Percentiles rank a stretch among this genome's conserved stretches.
Evolutionary conservation across 1,284 basidiomycete species (phyloP).

Genomic region (Ceratobasidium papillatum): DNA sequence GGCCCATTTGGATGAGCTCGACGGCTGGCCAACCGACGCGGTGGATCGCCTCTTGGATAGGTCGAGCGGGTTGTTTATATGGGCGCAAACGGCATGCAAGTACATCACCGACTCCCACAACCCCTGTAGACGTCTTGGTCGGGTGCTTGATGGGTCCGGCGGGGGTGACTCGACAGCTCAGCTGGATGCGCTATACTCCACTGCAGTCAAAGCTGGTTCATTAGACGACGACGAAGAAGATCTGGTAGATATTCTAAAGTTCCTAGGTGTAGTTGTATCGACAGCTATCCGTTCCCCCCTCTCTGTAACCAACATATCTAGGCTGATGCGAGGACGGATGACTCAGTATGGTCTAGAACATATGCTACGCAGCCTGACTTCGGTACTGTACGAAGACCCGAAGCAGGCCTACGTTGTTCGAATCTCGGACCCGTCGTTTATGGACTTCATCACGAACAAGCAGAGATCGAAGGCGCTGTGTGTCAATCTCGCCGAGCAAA

Average conservation of each 20-base stretch:
- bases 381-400: slow-evolving; percentile 22
- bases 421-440: slow-evolving; percentile 34
- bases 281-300: slow-evolving; percentile 14
- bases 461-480: slow-evolving; percentile 3
- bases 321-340: background rate
- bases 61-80: slow-evolving; percentile 26
- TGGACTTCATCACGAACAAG: slow-evolving; percentile 14
- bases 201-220: background rate
- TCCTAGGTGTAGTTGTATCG: slow-evolving; percentile 24
- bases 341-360: background rate
- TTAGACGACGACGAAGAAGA: too few species aligned
- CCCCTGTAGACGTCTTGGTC: background rate
- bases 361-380: background rate
- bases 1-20: background rate
- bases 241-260: background rate
- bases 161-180: background rate
- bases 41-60: background rate
- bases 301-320: background rate
- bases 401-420: background rate
- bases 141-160: background rate
- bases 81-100: slow-evolving; percentile 18
- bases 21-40: slow-evolving; percentile 2
- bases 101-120: background rate
- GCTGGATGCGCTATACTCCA: slow-evolving; percentile 1
- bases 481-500: background rate